phyloP scores from a whole-genome alignment of 495 filamentous ascomycete genomes.

The Annulohypoxylon nitens region DNA sequence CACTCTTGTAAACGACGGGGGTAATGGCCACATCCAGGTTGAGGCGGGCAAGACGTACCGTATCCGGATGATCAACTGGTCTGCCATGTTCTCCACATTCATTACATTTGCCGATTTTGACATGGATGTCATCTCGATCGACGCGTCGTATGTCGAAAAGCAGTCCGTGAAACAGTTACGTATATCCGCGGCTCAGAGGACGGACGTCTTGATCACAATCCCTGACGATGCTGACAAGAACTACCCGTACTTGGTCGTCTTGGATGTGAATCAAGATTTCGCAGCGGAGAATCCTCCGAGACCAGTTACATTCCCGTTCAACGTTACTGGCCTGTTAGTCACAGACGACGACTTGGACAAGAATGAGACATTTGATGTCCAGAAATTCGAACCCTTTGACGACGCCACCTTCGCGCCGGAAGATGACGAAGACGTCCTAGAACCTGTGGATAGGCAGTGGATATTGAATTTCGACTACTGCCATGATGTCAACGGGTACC shows the following conservation, averaged over 20 bases:
- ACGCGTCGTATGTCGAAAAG: constrained; percentile 57
- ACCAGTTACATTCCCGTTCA: constrained; percentile 51
- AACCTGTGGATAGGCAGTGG: constrained; percentile 66
- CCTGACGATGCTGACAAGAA: constrained; percentile 60
- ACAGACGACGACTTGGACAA: constrained; percentile 70
- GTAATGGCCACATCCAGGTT: constrained; percentile 68
- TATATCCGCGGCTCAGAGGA: constrained; percentile 73
- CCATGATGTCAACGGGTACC: constrained; percentile 71
- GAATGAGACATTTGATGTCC: constrained; percentile 61
- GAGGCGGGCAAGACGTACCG: constrained; percentile 81
- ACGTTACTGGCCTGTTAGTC: constrained; percentile 71
- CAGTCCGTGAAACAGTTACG: constrained; percentile 54
- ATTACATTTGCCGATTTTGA: constrained; percentile 75
- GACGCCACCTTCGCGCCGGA: constrained; percentile 72
- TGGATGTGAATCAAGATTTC: constrained; percentile 63
- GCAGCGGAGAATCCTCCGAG: constrained; percentile 47
- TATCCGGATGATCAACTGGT: constrained; percentile 79
- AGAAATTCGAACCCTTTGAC: constrained; percentile 70
- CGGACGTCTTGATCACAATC: constrained; percentile 66
- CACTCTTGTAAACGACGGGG: constrained; percentile 75
- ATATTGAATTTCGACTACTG: constrained; percentile 72
- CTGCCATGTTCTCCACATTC: constrained; percentile 70
- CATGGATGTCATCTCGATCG: constrained; percentile 70
- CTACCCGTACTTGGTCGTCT: constrained; percentile 67
- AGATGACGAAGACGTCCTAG: constrained; percentile 63